A percentile compares a stretch with the other conserved stretches of the same genome.
phyloP scores from a whole-genome alignment of 441 rosid genomes.

The Cnidoscolus chayamansa region DNA sequence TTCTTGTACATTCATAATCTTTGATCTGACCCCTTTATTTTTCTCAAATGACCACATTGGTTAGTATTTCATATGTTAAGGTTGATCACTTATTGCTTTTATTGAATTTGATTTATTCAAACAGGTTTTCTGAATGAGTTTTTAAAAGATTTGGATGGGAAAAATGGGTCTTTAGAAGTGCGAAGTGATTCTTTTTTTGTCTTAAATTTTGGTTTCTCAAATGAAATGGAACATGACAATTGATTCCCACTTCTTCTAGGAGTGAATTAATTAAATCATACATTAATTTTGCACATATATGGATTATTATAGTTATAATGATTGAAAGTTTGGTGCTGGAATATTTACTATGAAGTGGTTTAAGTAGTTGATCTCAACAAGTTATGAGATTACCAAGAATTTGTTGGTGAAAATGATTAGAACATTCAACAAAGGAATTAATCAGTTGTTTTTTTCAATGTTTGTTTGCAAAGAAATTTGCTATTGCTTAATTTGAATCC shows the following conservation, averaged over 20 bases:
- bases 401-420: background rate
- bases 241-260: no score
- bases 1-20: no score
- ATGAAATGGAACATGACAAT: no score
- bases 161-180: background rate
- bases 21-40: no score
- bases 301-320: background rate
- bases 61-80: background rate
- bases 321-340: background rate
- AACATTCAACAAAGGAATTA: background rate
- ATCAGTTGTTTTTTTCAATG: background rate
- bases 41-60: no score
- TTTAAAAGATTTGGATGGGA: background rate
- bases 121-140: background rate
- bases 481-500: slow-evolving; percentile 14
- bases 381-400: background rate
- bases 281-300: background rate
- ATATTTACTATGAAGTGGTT: slow-evolving; percentile 4
- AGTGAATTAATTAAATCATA: background rate
- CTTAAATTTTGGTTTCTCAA: background rate
- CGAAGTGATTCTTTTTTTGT: background rate
- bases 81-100: background rate
- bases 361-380: background rate
- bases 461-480: background rate
- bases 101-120: background rate